Evolutionary conservation across 1,284 basidiomycete species (phyloP).

Genomic region (Thelephora terrestris): DNA sequence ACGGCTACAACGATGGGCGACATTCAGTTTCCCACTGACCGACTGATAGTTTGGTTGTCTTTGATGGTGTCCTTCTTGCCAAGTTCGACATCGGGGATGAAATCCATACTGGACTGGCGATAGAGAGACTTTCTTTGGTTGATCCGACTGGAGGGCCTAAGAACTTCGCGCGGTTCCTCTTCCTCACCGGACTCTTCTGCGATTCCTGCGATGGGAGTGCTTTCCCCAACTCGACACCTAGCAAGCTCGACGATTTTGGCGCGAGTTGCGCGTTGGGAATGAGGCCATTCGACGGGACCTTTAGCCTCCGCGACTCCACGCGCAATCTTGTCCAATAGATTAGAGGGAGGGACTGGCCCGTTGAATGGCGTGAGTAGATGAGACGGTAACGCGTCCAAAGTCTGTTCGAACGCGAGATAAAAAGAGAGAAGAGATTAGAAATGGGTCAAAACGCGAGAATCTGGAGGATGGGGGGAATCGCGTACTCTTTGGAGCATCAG

Average conservation of each 20-base stretch:
- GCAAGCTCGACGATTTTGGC: slow-evolving; percentile 68
- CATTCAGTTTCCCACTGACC: slow-evolving; percentile 33
- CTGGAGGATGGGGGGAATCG: too few species aligned
- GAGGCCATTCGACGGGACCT: slow-evolving; percentile 66
- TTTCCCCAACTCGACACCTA: slow-evolving; percentile 49
- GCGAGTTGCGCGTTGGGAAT: slow-evolving; percentile 69
- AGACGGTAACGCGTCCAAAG: slow-evolving; percentile 70
- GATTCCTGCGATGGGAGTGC: slow-evolving; percentile 26
- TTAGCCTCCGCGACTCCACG: slow-evolving; percentile 62
- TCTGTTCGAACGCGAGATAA: slow-evolving; percentile 30
- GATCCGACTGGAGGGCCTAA: background rate
- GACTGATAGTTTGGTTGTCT: slow-evolving; percentile 45
- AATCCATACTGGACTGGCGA: slow-evolving; percentile 78
- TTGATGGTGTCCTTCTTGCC: slow-evolving; percentile 32
- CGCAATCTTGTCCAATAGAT: slow-evolving; percentile 75
- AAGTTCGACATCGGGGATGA: slow-evolving; percentile 34
- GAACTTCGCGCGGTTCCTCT: slow-evolving; percentile 23
- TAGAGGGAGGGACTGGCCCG: slow-evolving; percentile 68
- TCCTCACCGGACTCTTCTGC: slow-evolving; percentile 28
- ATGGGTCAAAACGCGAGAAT: slow-evolving; percentile 8
- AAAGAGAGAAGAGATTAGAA: slow-evolving; percentile 6
- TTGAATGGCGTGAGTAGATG: slow-evolving; percentile 75
- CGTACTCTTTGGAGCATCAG: slow-evolving; percentile 55
- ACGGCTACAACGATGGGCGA: slow-evolving; percentile 4
- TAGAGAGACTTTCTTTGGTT: slow-evolving; percentile 42